These are phyloP conservation scores for Penicillium paneum DNA, from an alignment of 2,329 filamentous ascomycete species.

Conservation along the genomic window DNA sequence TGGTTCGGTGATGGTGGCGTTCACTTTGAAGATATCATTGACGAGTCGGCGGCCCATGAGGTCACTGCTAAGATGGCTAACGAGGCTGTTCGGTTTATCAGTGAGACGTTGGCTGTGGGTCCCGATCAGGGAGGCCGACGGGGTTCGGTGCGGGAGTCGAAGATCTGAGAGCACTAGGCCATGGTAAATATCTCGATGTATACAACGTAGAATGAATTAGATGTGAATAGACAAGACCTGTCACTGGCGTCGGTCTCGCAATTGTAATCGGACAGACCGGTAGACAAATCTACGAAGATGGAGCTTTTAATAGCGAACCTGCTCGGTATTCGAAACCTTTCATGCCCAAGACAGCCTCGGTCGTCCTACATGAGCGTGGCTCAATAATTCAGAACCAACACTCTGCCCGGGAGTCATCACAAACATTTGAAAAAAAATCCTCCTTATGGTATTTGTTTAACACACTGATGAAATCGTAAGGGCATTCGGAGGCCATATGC, in stretches of 20 bases:
- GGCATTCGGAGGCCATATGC: constrained; percentile 35
- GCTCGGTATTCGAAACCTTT: background rate
- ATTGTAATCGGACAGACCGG: too few species aligned
- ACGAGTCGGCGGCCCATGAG: constrained; percentile 57
- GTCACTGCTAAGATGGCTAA: constrained; percentile 56
- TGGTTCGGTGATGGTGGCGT: constrained; percentile 53
- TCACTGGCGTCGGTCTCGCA: background rate
- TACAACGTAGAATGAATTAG: constrained; percentile 1
- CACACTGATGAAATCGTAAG: constrained; percentile 38
- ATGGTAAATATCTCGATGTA: background rate
- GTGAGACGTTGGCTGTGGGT: constrained; percentile 37
- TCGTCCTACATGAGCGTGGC: background rate
- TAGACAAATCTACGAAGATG: background rate
- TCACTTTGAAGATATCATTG: constrained; percentile 56
- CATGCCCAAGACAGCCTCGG: background rate
- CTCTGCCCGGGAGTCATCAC: background rate
- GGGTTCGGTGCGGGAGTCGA: constrained; percentile 36
- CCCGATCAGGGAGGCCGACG: constrained; percentile 16
- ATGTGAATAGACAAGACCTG: background rate
- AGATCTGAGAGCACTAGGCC: constrained; percentile 27
- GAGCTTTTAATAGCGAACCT: background rate
- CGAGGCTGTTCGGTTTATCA: constrained; percentile 55
- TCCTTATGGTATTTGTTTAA: constrained; percentile 39
- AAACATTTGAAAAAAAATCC: constrained; percentile 23
- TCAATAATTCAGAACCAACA: background rate